A percentile compares a stretch with the other conserved stretches of the same genome.
Evolutionary conservation across 495 filamentous ascomycete species (phyloP).

Genomic region (Talaromyces wortmannii): DNA sequence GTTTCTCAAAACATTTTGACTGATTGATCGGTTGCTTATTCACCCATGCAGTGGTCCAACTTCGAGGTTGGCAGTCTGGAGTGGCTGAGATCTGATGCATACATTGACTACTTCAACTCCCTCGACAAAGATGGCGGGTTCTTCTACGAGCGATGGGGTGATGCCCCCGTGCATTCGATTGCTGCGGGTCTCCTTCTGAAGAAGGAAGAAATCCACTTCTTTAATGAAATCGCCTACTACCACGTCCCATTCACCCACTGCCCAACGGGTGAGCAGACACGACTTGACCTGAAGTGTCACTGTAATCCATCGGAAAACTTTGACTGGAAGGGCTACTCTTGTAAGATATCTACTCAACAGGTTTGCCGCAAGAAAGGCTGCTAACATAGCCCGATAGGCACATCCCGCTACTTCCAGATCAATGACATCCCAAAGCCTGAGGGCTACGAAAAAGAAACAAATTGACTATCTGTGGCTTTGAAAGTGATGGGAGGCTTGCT

Average conservation of each 20-base stretch:
- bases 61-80: conserved; percentile 83
- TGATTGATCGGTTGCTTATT: background rate
- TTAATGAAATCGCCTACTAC: conserved; percentile 97
- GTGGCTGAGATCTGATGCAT: conserved; percentile 74
- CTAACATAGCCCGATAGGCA: conserved; percentile 44
- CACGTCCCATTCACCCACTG: conserved; percentile 99
- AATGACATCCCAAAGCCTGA: conserved; percentile 73
- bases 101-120: conserved; percentile 72
- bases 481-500: conserved; percentile 14
- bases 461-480: conserved; percentile 32
- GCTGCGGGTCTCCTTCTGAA: conserved; percentile 77
- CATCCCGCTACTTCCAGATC: conserved; percentile 74
- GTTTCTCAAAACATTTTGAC: conserved; percentile 16
- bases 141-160: conserved; percentile 99
- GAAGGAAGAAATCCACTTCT: conserved; percentile 95
- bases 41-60: conserved; percentile 69
- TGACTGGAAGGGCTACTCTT: conserved; percentile 97
- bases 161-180: conserved; percentile 97
- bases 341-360: conserved; percentile 43
- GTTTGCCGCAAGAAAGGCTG: no score
- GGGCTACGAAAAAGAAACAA: conserved; percentile 66
- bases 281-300: conserved; percentile 77
- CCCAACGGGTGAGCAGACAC: conserved; percentile 74
- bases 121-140: conserved; percentile 89
- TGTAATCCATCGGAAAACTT: conserved; percentile 97